Percentiles rank a stretch among this genome's conserved stretches.
Conservation (phyloP, 1,284 basidiomycete genomes). For the Neonothopanus nambi region DNA sequence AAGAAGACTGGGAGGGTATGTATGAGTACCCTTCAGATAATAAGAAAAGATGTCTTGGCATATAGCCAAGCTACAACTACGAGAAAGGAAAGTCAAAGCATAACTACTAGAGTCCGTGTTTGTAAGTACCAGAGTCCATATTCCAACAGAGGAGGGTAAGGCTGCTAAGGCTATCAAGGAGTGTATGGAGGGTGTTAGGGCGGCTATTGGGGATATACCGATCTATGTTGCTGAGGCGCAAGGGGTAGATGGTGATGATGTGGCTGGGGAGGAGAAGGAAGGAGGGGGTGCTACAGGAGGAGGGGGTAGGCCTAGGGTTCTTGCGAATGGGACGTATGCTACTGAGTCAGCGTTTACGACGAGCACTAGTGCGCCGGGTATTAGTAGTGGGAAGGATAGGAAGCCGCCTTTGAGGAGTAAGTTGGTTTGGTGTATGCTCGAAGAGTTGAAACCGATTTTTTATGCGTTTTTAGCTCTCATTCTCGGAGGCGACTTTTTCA, state of each 20-base stretch:
- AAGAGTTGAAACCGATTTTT: conserved; percentile 9
- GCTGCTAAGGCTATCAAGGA: conserved; percentile 49
- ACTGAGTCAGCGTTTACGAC: conserved; percentile 91
- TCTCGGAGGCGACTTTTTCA: conserved; percentile 96
- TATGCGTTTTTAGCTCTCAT: conserved; percentile 62
- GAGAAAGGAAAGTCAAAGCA: too few species aligned
- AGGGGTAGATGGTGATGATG: conserved; percentile 34
- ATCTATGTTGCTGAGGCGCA: conserved; percentile 58
- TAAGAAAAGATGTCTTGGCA: too few species aligned
- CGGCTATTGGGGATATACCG: conserved; percentile 95
- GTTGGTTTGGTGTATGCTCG: conserved; percentile 20
- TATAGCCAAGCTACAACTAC: too few species aligned
- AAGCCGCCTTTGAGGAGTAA: conserved; percentile 85
- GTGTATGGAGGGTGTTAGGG: too few species aligned
- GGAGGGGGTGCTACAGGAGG: conserved; percentile 17
- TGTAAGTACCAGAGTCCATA: too few species aligned
- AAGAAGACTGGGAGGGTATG: too few species aligned
- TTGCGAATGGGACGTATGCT: conserved; percentile 98
- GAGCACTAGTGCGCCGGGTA: conserved; percentile 39
- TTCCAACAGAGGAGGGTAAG: not conserved
- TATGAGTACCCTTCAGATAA: too few species aligned
- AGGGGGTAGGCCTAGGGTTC: conserved; percentile 58
- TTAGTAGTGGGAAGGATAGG: conserved; percentile 62
- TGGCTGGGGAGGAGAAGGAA: not conserved
- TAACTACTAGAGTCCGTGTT: too few species aligned